These are phyloP conservation scores for Athelia psychrophila DNA, from an alignment of 1,284 basidiomycete genomes.

Conservation along the genomic window DNA sequence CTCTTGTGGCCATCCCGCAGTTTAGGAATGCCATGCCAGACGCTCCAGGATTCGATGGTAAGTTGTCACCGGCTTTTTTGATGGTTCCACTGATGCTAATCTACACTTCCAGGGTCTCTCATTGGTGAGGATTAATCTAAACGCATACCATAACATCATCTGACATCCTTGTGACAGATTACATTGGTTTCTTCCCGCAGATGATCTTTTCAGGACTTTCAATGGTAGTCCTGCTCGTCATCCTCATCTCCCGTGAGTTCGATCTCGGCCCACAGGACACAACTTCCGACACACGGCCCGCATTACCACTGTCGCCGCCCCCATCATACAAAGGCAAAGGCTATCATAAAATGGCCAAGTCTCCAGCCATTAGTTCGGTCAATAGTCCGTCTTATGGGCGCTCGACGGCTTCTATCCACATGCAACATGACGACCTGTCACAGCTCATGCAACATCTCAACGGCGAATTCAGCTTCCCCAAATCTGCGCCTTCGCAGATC, in stretches of 20 bases:
- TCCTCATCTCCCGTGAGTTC: constrained; percentile 42
- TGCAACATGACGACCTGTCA: not conserved
- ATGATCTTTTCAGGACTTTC: constrained; percentile 46
- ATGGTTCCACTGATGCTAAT: not conserved
- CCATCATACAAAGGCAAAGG: not conserved
- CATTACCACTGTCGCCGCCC: not conserved
- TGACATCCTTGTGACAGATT: constrained; percentile 38
- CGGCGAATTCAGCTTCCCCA: not conserved
- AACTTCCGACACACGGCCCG: not conserved
- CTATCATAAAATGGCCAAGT: not conserved
- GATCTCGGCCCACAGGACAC: constrained; percentile 14
- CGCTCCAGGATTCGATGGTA: constrained; percentile 53
- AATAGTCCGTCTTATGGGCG: not conserved
- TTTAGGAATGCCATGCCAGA: constrained; percentile 56
- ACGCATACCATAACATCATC: not conserved
- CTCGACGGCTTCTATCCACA: not conserved
- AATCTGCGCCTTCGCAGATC: not conserved
- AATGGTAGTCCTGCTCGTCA: constrained; percentile 37
- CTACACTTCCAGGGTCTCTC: constrained; percentile 36
- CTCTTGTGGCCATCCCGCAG: constrained; percentile 47
- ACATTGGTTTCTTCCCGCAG: constrained; percentile 56
- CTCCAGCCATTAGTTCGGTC: constrained; percentile 2
- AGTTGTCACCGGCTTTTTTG: constrained; percentile 13
- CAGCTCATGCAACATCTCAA: not conserved
- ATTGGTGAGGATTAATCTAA: constrained; percentile 33